These are phyloP conservation scores for Starmera stellimalicola DNA, from an alignment of 1,139 yeast species.

Conservation along the genomic window DNA sequence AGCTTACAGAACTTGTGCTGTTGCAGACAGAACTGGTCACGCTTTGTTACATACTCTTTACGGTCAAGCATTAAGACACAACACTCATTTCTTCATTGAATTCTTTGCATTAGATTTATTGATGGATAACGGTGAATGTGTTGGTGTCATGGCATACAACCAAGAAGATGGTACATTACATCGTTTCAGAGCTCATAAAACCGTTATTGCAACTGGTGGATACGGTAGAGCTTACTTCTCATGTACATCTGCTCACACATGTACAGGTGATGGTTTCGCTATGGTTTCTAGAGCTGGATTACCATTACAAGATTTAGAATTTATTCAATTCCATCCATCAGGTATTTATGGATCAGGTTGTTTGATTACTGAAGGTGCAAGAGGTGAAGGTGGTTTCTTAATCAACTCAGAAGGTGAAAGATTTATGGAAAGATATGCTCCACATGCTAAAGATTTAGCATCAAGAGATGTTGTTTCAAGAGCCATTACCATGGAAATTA, in stretches of 20 bases:
- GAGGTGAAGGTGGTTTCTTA: constrained; percentile 99
- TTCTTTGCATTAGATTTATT: constrained; percentile 91
- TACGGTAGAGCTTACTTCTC: constrained; percentile 98
- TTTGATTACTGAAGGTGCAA: constrained; percentile 97
- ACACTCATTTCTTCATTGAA: constrained; percentile 96
- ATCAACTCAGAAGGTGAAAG: constrained; percentile 97
- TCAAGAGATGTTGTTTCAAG: constrained; percentile 98
- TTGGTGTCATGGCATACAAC: constrained; percentile 95
- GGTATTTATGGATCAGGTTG: constrained; percentile 99
- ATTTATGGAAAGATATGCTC: constrained; percentile 99
- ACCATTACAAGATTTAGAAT: constrained; percentile 95
- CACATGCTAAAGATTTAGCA: constrained; percentile 96
- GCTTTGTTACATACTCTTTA: constrained; percentile 92
- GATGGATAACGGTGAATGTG: constrained; percentile 94
- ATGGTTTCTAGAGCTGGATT: constrained; percentile 98
- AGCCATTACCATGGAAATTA: constrained; percentile 96
- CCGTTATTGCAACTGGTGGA: constrained; percentile 97
- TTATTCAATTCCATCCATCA: constrained; percentile 98
- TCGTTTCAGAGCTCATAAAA: constrained; percentile 94
- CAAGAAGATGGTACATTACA: constrained; percentile 98
- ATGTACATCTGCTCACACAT: constrained; percentile 98
- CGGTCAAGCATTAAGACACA: constrained; percentile 94
- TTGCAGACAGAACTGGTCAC: constrained; percentile 98
- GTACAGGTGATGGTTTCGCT: constrained; percentile 99
- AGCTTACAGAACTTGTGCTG: constrained; percentile 99